These are phyloP conservation scores for Arthrobotrys entomopaga DNA, from an alignment of 2,329 filamentous ascomycete genomes.

Conservation along the genomic window DNA sequence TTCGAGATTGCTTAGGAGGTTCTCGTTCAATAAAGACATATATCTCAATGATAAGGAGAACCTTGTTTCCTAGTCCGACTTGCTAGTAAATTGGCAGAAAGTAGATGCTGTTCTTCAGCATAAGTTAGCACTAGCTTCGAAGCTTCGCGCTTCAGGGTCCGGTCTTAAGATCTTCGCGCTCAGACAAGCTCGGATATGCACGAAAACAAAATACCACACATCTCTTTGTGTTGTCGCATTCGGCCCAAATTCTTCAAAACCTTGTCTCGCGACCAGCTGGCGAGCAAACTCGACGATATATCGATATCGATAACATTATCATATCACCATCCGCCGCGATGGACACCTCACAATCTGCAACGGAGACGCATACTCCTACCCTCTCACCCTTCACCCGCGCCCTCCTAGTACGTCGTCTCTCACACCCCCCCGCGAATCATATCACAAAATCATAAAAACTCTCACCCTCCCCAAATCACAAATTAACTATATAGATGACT, in stretches of 20 bases:
- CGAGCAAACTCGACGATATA: background rate
- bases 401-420: slow-evolving; percentile 28
- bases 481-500: background rate
- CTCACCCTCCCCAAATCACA: no score
- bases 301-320: background rate
- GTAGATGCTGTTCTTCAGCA: no score
- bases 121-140: no score
- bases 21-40: background rate
- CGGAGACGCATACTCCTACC: slow-evolving; percentile 3
- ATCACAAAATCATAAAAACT: background rate
- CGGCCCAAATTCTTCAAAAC: slow-evolving; percentile 23
- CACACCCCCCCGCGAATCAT: background rate
- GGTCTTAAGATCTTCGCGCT: no score
- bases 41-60: no score
- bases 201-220: slow-evolving; percentile 8
- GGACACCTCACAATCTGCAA: background rate
- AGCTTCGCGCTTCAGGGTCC: no score
- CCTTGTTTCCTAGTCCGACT: no score
- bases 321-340: slow-evolving; percentile 6
- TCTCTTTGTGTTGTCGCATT: slow-evolving; percentile 32
- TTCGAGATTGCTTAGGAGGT: background rate
- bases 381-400: slow-evolving; percentile 45
- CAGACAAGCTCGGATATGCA: no score
- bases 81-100: no score
- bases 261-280: no score